These are phyloP conservation scores for Fusarium euwallaceae DNA, from an alignment of 2,329 filamentous ascomycete genomes.

Conservation along the genomic window DNA sequence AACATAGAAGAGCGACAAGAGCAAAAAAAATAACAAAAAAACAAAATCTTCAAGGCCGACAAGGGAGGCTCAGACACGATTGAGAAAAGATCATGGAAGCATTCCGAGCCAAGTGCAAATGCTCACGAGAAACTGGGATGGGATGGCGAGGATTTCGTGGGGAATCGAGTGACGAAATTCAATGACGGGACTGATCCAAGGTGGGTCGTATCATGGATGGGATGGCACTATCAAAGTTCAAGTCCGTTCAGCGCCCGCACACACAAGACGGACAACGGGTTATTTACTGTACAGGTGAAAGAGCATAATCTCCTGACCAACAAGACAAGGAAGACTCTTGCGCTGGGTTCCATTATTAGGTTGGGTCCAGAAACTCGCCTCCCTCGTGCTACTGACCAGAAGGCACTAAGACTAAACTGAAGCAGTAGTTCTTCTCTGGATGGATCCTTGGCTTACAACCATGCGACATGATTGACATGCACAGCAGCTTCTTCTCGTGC, in stretches of 20 bases:
- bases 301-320: conserved; percentile 1
- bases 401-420: neutral
- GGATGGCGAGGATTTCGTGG: conserved; percentile 36
- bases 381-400: neutral
- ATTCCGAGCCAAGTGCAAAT: conserved; percentile 38
- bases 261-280: conserved; percentile 3
- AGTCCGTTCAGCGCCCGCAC: conserved; percentile 21
- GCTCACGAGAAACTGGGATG: conserved; percentile 25
- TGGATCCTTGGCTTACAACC: conserved; percentile 32
- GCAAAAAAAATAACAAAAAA: conserved; percentile 6
- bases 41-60: conserved; percentile 10
- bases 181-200: conserved; percentile 37
- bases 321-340: too few species aligned
- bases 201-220: conserved; percentile 43
- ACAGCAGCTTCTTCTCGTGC: conserved; percentile 28
- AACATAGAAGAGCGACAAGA: neutral
- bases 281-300: neutral
- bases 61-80: conserved; percentile 28
- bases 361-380: neutral
- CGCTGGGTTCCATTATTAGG: neutral
- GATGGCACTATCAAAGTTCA: conserved; percentile 41
- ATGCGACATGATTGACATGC: conserved; percentile 19
- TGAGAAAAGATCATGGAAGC: conserved; percentile 25
- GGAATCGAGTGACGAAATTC: conserved; percentile 47
- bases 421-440: conserved; percentile 22